phyloP scores from a whole-genome alignment of 192 early-diverging fungal species.

The Podila epigama region DNA sequence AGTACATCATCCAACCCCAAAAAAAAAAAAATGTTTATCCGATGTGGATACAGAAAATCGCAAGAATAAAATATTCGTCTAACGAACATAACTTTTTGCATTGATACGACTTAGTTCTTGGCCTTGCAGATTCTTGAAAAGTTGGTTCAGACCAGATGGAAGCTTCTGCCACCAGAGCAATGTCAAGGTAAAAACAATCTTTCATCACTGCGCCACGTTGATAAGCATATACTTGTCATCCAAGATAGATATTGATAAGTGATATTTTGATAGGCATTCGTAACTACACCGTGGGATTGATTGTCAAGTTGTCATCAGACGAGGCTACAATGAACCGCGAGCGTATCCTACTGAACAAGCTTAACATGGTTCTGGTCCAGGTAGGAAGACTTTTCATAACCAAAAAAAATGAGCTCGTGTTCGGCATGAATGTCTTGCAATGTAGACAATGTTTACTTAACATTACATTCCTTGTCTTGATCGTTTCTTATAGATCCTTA shows the following conservation, averaged over 20 bases:
- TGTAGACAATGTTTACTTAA: not conserved
- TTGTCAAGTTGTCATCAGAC: slow-evolving; percentile 91
- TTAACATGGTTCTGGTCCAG: slow-evolving; percentile 98
- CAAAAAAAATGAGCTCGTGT: too few relatives aligned
- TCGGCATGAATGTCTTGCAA: too few relatives aligned
- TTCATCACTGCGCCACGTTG: not conserved
- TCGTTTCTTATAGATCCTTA: slow-evolving; percentile 77
- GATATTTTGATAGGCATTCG: slow-evolving; percentile 77
- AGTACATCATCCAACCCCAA: not conserved
- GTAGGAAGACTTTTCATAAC: too few relatives aligned
- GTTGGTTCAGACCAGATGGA: slow-evolving; percentile 97
- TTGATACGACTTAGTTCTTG: slow-evolving; percentile 70
- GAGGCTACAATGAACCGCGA: slow-evolving; percentile 80
- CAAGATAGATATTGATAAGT: too few relatives aligned
- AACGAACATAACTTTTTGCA: not conserved
- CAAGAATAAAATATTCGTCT: not conserved
- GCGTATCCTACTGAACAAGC: slow-evolving; percentile 84
- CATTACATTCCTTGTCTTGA: not conserved
- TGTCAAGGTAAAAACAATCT: slow-evolving; percentile 67
- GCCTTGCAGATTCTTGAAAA: slow-evolving; percentile 94
- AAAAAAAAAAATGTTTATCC: not conserved
- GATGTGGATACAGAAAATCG: not conserved
- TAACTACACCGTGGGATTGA: slow-evolving; percentile 92
- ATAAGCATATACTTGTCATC: too few relatives aligned
- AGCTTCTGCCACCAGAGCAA: slow-evolving; percentile 85